Evolutionary conservation across 371 early-diverging fungal genomes (phyloP).

Genomic region (Mortierella sp.): DNA sequence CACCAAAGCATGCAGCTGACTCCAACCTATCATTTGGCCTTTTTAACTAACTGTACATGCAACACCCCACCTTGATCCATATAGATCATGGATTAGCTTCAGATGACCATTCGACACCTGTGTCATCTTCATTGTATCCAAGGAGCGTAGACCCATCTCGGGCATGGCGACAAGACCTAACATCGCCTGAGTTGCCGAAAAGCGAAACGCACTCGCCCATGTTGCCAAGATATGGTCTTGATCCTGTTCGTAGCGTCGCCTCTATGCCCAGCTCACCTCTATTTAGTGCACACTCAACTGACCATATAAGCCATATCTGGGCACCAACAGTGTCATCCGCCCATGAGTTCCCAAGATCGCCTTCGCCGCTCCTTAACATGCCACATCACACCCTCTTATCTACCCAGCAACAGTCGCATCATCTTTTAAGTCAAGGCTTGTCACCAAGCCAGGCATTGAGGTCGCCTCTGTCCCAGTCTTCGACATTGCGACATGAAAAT

Average conservation of each 20-base stretch:
- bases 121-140: constrained; percentile 40
- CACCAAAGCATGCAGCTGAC: background rate
- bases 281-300: constrained; percentile 47
- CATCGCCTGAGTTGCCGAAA: constrained; percentile 34
- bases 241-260: constrained; percentile 44
- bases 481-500: constrained; percentile 42
- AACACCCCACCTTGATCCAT: background rate
- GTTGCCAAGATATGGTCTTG: constrained; percentile 38
- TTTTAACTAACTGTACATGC: background rate
- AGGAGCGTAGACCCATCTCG: constrained; percentile 35
- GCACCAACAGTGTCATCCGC: constrained; percentile 44
- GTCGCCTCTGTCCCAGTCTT: constrained; percentile 45
- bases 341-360: constrained; percentile 86
- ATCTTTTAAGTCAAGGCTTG: constrained; percentile 35
- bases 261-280: constrained; percentile 56
- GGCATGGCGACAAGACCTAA: constrained; percentile 52
- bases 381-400: constrained; percentile 62
- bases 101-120: constrained; percentile 21
- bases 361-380: constrained; percentile 83
- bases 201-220: constrained; percentile 54
- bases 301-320: constrained; percentile 57
- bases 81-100: constrained; percentile 14
- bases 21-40: constrained; percentile 3
- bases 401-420: constrained; percentile 59
- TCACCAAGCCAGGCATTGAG: constrained; percentile 35